Base-by-base conservation (phyloP, 139 green algal genomes). In the Chlamydomonas schloesseri region DNA sequence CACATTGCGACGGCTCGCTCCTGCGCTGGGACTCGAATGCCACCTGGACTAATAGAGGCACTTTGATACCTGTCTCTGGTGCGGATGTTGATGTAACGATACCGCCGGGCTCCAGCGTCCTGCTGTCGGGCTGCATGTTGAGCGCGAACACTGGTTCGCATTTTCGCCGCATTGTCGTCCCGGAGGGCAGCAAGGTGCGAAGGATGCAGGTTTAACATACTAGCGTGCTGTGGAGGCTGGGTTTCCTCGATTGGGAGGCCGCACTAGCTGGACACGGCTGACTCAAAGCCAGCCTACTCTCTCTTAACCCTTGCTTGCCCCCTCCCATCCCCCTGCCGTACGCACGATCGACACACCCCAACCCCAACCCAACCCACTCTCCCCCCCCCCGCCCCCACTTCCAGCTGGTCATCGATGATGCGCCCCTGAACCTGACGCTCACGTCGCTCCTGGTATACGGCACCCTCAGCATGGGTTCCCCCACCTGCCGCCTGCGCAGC, bases 371-470 rank as follows among this genome's bases (percentile, higher is more conserved):
- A n/a, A n/a, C n/a, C n/a, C n/a, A n/a, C n/a, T n/a, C n/a, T n/a
- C n/a, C n/a, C n/a, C n/a, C n/a, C 53, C 53, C 15, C 53, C 15
- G 53, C 53, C 53, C 53, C 53, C n/a, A n/a, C 53, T 15, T 58
- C 55, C 82, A 86, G 76, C 85, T 89, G n/a, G 74, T 89, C 34
- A 86, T 89, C 71, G 85, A 84, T 29, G 77, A 89, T 36, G 76
- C 85, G 11, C 24, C 46, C 3, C 53, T 89, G 4, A 53, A 68
- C 74, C 69, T 89, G 46, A 46, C 24, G 9, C 46, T 86, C 5
- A 71, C 69, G 5, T n/a, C 24, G n/a, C 81, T 89, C 24, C 47
- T 18, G 24, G 76, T 89, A 9, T 9, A 75, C 28, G 85, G 85
- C 14, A 15, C 2, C 8, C 69, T 89, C 57, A 37, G 33, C 26